Evolutionary conservation across 2,329 filamentous ascomycete genomes (phyloP).

Genomic region (Phialophora tarda): DNA sequence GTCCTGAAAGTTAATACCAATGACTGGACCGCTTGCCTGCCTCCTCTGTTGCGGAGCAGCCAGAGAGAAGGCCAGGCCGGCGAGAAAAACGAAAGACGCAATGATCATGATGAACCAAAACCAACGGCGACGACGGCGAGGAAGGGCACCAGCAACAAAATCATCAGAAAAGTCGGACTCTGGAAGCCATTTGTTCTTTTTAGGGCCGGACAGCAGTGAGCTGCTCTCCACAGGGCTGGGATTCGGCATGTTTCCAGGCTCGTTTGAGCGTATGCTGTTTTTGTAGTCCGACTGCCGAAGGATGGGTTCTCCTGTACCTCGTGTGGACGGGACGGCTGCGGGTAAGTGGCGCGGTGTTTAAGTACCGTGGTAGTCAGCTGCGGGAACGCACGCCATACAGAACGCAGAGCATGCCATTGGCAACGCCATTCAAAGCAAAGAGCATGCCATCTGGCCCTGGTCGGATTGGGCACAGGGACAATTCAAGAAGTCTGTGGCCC

Average conservation of each 20-base stretch:
- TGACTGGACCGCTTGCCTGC: constrained; percentile 34
- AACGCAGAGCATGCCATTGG: constrained; percentile 23
- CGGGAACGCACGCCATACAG: constrained; percentile 26
- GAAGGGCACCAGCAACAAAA: neutral
- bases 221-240: constrained; percentile 10
- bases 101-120: constrained; percentile 24
- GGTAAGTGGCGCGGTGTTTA: constrained; percentile 15
- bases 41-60: constrained; percentile 26
- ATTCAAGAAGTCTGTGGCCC: constrained; percentile 5
- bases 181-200: constrained; percentile 25
- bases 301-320: neutral
- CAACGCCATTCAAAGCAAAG: constrained; percentile 4
- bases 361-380: neutral
- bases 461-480: constrained; percentile 14
- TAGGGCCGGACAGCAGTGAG: constrained; percentile 20
- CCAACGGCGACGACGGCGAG: constrained; percentile 18
- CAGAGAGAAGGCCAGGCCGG: constrained; percentile 23
- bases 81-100: constrained; percentile 26
- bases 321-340: constrained; percentile 9
- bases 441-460: neutral
- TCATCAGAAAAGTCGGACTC: constrained; percentile 13
- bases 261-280: neutral
- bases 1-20: constrained; percentile 59
- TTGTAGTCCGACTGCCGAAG: constrained; percentile 2
- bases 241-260: constrained; percentile 13